These are phyloP conservation scores for Phlebopus sp. DNA, from an alignment of 1,284 basidiomycete genomes.

Conservation along the genomic window DNA sequence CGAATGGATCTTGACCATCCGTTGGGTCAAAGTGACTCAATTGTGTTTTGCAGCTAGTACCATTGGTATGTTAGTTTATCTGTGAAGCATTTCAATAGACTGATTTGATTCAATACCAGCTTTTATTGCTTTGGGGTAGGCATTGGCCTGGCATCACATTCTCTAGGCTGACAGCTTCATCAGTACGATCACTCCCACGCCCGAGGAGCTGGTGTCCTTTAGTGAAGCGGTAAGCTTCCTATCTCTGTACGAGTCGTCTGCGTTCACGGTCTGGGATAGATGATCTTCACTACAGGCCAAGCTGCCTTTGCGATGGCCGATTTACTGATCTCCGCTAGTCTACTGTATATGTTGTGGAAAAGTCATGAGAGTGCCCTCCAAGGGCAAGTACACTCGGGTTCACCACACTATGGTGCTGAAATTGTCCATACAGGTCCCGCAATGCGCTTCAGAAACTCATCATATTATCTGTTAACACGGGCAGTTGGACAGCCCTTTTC, in stretches of 20 bases:
- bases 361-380: not conserved
- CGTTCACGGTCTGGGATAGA: not conserved
- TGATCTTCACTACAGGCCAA: constrained; percentile 1
- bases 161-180: not conserved
- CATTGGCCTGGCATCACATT: not conserved
- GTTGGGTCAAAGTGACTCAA: not conserved
- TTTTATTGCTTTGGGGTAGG: constrained; percentile 6
- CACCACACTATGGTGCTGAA: not conserved
- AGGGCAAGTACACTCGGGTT: constrained; percentile 3
- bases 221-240: constrained; percentile 1
- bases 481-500: constrained; percentile 12
- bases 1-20: not conserved
- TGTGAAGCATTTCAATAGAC: not conserved
- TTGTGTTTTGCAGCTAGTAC: constrained; percentile 1
- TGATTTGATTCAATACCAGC: not conserved
- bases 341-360: not conserved
- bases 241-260: not conserved
- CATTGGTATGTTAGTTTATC: constrained; percentile 2
- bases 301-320: constrained; percentile 3
- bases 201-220: not conserved
- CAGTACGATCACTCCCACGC: constrained; percentile 1
- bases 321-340: not conserved
- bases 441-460: constrained; percentile 3
- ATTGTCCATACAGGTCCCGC: not conserved
- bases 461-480: constrained; percentile 12